A percentile compares a stretch with the other conserved stretches of the same genome.
phyloP scores from a whole-genome alignment of 73 alveolate genomes.

The Tetrahymena thermophila region DNA sequence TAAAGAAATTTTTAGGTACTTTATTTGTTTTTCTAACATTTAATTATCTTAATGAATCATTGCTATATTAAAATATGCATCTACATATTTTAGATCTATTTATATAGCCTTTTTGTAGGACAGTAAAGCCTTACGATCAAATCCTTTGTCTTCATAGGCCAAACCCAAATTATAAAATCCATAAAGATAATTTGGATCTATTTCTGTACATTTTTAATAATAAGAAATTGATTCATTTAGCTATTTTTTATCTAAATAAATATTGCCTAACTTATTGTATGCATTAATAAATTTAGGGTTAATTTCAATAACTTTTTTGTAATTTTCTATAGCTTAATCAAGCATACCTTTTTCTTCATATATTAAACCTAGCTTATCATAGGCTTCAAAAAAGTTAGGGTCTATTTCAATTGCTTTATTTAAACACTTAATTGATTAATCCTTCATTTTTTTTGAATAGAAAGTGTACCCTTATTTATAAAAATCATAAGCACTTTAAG shows the following conservation, averaged over 20 bases:
- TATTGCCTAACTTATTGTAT: not conserved
- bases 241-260: not conserved
- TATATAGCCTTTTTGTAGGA: not conserved
- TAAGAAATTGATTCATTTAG: not conserved
- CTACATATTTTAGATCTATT: not conserved
- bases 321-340: not conserved
- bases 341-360: not conserved
- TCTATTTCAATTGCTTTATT: not conserved
- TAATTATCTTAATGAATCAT: not conserved
- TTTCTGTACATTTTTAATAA: not conserved
- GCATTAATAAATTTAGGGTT: not conserved
- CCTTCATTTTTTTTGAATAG: not conserved
- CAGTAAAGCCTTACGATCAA: not conserved
- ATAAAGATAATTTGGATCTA: not conserved
- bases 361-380: not conserved
- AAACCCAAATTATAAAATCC: not conserved
- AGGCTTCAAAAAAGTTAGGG: not conserved
- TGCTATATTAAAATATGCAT: not conserved
- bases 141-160: not conserved
- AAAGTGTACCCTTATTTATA: not conserved
- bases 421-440: not conserved
- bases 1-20: not conserved
- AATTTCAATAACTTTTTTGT: not conserved
- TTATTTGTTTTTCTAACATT: too few relatives aligned
- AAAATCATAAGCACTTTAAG: not conserved